A percentile compares a stretch with the other conserved stretches of the same genome.
Evolutionary conservation across 78 protist species (phyloP).

Genomic region (Polysphondylium violaceum): DNA sequence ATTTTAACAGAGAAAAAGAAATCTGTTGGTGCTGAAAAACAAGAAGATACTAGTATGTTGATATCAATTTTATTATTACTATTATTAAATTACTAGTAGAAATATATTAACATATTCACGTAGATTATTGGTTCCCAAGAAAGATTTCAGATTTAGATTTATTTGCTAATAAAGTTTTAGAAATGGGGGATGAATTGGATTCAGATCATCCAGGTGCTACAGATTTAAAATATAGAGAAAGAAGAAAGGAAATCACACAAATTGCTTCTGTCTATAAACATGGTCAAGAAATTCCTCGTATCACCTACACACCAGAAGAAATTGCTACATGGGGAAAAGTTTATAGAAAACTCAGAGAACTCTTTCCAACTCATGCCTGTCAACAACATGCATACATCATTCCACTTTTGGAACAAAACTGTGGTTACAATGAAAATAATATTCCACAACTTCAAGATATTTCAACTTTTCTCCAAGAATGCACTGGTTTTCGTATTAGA

Average conservation of each 20-base stretch:
- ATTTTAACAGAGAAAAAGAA: conserved; percentile 21
- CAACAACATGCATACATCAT: conserved; percentile 78
- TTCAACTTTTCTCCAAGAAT: conserved; percentile 77
- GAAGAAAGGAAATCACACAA: conserved; percentile 86
- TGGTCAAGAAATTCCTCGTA: conserved; percentile 86
- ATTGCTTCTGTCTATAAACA: conserved; percentile 79
- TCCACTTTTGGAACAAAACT: conserved; percentile 89
- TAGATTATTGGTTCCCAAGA: conserved; percentile 86
- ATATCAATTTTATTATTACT: not conserved
- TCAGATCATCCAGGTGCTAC: conserved; percentile 95
- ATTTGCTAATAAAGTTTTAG: conserved; percentile 67
- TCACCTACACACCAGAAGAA: conserved; percentile 90
- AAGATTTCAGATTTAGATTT: conserved; percentile 67
- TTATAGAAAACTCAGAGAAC: conserved; percentile 76
- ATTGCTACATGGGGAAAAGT: conserved; percentile 86
- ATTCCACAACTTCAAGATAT: conserved; percentile 92
- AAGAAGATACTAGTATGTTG: not conserved
- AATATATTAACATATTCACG: not conserved
- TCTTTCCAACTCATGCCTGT: conserved; percentile 94
- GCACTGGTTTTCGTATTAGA: conserved; percentile 93
- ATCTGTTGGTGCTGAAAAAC: not conserved
- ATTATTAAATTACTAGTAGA: not conserved
- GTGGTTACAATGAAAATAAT: conserved; percentile 85
- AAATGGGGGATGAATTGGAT: conserved; percentile 82
- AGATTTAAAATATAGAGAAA: conserved; percentile 90